Percentiles rank a stretch among this genome's conserved stretches.
phyloP scores from a whole-genome alignment of 2,329 filamentous ascomycete genomes.

The Pseudopithomyces chartarum region DNA sequence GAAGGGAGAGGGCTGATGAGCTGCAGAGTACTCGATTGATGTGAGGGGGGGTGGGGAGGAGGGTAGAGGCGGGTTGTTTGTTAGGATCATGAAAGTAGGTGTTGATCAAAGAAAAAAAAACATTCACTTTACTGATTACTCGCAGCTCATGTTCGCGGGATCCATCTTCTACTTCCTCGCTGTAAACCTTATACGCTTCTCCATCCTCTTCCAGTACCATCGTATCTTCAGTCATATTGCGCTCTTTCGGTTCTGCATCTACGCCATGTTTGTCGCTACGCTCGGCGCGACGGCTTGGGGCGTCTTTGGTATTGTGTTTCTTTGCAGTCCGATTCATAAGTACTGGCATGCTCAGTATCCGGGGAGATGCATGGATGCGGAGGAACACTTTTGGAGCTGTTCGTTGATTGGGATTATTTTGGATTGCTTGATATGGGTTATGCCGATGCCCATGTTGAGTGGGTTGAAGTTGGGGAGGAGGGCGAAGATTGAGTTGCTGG shows the following conservation, averaged over 20 bases:
- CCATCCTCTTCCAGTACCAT: slow-evolving; percentile 39
- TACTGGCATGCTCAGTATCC: slow-evolving; percentile 28
- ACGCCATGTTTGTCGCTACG: slow-evolving; percentile 21
- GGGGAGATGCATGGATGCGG: slow-evolving; percentile 30
- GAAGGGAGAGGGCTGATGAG: no score
- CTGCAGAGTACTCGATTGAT: slow-evolving; percentile 16
- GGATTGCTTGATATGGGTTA: slow-evolving; percentile 37
- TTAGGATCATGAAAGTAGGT: slow-evolving; percentile 30
- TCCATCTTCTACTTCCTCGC: slow-evolving; percentile 38
- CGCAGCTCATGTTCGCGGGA: slow-evolving; percentile 40
- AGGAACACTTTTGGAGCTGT: slow-evolving; percentile 30
- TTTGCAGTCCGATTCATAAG: slow-evolving; percentile 31
- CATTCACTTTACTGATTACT: no score
- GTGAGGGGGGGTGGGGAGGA: background rate
- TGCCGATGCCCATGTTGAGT: slow-evolving; percentile 36
- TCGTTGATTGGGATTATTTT: slow-evolving; percentile 34
- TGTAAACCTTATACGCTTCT: slow-evolving; percentile 39
- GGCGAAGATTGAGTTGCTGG: slow-evolving; percentile 39
- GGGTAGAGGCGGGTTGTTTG: slow-evolving; percentile 2
- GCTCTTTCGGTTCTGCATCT: slow-evolving; percentile 18
- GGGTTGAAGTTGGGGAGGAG: slow-evolving; percentile 34
- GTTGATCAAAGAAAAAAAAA: no score
- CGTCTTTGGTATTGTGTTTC: slow-evolving; percentile 32
- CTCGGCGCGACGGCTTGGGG: slow-evolving; percentile 30
- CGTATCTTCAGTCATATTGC: slow-evolving; percentile 26